Conservation (phyloP, 2,329 filamentous ascomycete species). For the Colletotrichum echinochloae region DNA sequence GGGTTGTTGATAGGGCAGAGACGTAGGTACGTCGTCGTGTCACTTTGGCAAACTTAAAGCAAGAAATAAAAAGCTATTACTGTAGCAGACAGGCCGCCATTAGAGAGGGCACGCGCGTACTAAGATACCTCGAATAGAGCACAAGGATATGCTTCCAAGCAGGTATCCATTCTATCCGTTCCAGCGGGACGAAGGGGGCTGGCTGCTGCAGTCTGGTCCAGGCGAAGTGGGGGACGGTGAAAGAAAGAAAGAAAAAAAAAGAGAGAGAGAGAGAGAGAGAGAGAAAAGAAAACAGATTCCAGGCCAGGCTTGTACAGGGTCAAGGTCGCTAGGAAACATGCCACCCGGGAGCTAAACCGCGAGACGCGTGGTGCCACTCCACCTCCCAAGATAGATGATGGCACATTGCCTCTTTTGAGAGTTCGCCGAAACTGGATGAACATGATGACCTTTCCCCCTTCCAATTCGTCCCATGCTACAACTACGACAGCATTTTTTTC, state of each 20-base stretch:
- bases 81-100: not conserved
- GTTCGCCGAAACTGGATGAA: not conserved
- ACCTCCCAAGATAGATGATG: not conserved
- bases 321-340: slow-evolving; percentile 24
- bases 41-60: not conserved
- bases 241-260: too few relatives aligned
- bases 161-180: slow-evolving; percentile 15
- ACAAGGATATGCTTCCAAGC: slow-evolving; percentile 1
- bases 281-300: not conserved
- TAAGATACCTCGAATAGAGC: not conserved
- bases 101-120: not conserved
- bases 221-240: too few relatives aligned
- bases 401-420: not conserved
- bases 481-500: too few relatives aligned
- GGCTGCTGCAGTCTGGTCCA: not conserved
- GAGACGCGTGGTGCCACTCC: slow-evolving; percentile 34
- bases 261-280: too few relatives aligned
- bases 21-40: not conserved
- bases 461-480: not conserved
- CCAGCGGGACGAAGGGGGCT: not conserved
- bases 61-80: not conserved
- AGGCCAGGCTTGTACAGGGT: slow-evolving; percentile 3
- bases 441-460: not conserved
- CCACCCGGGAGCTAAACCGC: slow-evolving; percentile 20
- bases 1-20: not conserved